These are phyloP conservation scores for Salisapilia sapeloensis DNA, from an alignment of 352 stramenopile species.

Conservation along the genomic window DNA sequence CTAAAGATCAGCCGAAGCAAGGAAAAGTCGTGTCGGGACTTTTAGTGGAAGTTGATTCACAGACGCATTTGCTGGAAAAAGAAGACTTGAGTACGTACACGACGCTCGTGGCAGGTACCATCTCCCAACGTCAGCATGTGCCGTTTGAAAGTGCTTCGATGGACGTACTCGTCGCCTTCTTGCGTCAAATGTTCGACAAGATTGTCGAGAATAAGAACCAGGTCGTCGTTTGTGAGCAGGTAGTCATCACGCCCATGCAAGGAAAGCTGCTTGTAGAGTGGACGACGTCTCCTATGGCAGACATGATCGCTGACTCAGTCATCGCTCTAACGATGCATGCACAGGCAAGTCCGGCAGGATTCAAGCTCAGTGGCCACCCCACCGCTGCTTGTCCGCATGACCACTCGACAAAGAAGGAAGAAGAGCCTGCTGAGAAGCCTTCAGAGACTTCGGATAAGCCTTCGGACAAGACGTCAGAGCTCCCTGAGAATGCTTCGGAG, in stretches of 20 bases:
- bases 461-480: slow-evolving; percentile 5
- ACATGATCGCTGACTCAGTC: slow-evolving; percentile 94
- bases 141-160: slow-evolving; percentile 70
- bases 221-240: slow-evolving; percentile 55
- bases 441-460: slow-evolving; percentile 4
- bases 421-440: slow-evolving; percentile 4
- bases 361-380: slow-evolving; percentile 63
- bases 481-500: slow-evolving; percentile 10
- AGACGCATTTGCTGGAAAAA: slow-evolving; percentile 74
- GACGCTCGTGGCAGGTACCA: slow-evolving; percentile 59
- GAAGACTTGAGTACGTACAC: slow-evolving; percentile 76
- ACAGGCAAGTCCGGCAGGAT: slow-evolving; percentile 61
- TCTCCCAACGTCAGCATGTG: slow-evolving; percentile 76
- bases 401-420: slow-evolving; percentile 33
- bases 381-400: slow-evolving; percentile 64
- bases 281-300: slow-evolving; percentile 84
- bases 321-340: slow-evolving; percentile 92
- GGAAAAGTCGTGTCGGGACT: slow-evolving; percentile 66
- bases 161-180: slow-evolving; percentile 57
- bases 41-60: slow-evolving; percentile 72
- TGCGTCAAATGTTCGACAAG: slow-evolving; percentile 75
- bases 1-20: slow-evolving; percentile 57
- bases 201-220: slow-evolving; percentile 34
- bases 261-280: slow-evolving; percentile 64
- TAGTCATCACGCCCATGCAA: slow-evolving; percentile 29